Base-by-base conservation (phyloP, 2,329 filamentous ascomycete genomes). In the Clonostachys byssicola region DNA sequence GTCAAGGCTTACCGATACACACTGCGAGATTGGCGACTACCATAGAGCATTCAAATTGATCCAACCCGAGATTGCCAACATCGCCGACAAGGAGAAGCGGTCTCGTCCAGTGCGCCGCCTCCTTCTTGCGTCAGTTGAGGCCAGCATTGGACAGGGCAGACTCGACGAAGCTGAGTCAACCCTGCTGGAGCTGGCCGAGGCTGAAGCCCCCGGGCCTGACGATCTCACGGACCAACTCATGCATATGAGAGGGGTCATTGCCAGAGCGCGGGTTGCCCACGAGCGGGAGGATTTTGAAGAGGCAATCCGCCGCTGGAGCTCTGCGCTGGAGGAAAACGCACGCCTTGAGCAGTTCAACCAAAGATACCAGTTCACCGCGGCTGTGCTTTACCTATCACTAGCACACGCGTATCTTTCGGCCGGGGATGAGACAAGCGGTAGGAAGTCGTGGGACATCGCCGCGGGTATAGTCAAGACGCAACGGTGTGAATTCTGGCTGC, bases 151-250 rank as follows among this genome's bases (percentile, higher is more conserved):
- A 1, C 55, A 56, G 1, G 50, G 48, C 1, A 47, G 41, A 3
- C 16, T 60, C 0, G 48, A 52, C 3, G 48, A 43, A 0, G 56
- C 58, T 2, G 48, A 50, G 0, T 18, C 46, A 0, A 41, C 52
- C 1, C 49, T 65, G 0, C 16, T 49, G 2, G 47, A 56, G 1
- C 43, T 63, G 0, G 43, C 48, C 0, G 43, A 50, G 0, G 45
- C 53, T 0, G 56, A 58, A 7, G 61, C 61, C 0, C 48, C 51
- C 1, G 54, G 55, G 12, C 41, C 60, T 7, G 56, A 65, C 14
- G 60, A 65, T 6, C 45, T 65, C 0, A 56, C 62, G 12, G 62
- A 66, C 4, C 59, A 65, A 39, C 52, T 61, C 5, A 49, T 66
- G 0, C 57, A 59, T 2, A 62, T 66, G 46, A 60, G 63, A 1